Percentiles rank a stretch among this genome's conserved stretches.
Evolutionary conservation across 2,329 filamentous ascomycete species (phyloP).

Genomic region (Alternaria burnsii): DNA sequence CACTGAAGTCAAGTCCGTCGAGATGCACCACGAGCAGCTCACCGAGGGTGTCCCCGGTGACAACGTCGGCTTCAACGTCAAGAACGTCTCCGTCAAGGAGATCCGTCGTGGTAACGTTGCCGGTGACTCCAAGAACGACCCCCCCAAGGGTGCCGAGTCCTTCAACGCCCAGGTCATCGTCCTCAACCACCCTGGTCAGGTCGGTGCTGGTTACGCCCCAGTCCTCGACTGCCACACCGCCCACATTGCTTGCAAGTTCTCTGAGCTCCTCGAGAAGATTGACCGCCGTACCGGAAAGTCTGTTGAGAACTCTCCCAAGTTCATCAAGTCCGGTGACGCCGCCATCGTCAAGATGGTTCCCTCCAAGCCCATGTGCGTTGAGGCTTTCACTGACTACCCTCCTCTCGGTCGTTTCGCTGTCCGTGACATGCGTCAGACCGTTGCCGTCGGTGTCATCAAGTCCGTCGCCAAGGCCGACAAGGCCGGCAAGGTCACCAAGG

Average conservation of each 20-base stretch:
- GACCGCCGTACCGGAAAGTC: slow-evolving; percentile 99
- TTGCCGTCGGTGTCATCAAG: slow-evolving; percentile 96
- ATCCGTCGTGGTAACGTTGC: slow-evolving; percentile 99
- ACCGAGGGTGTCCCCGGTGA: slow-evolving; percentile 94
- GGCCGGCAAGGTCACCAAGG: slow-evolving; percentile 63
- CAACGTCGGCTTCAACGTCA: slow-evolving; percentile 99
- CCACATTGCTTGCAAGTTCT: slow-evolving; percentile 99
- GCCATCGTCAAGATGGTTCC: slow-evolving; percentile 99
- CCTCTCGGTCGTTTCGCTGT: slow-evolving; percentile 99
- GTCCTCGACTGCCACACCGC: slow-evolving; percentile 99
- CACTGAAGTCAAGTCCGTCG: slow-evolving; percentile 99
- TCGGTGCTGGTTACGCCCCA: slow-evolving; percentile 98
- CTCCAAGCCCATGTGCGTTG: slow-evolving; percentile 99
- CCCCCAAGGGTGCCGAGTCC: slow-evolving; percentile 83
- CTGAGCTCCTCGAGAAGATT: slow-evolving; percentile 99
- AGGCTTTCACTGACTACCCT: slow-evolving; percentile 99
- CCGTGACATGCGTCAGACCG: slow-evolving; percentile 89
- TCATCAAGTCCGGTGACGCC: slow-evolving; percentile 99
- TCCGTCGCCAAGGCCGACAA: slow-evolving; percentile 58
- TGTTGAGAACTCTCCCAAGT: slow-evolving; percentile 91
- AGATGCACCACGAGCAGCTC: slow-evolving; percentile 99
- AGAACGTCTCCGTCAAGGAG: slow-evolving; percentile 99
- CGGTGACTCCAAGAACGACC: slow-evolving; percentile 99
- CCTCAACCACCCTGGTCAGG: slow-evolving; percentile 99
- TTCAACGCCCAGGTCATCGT: slow-evolving; percentile 99